phyloP scores from a whole-genome alignment of 768 basidiomycete genomes.

The Podaxis rugospora region DNA sequence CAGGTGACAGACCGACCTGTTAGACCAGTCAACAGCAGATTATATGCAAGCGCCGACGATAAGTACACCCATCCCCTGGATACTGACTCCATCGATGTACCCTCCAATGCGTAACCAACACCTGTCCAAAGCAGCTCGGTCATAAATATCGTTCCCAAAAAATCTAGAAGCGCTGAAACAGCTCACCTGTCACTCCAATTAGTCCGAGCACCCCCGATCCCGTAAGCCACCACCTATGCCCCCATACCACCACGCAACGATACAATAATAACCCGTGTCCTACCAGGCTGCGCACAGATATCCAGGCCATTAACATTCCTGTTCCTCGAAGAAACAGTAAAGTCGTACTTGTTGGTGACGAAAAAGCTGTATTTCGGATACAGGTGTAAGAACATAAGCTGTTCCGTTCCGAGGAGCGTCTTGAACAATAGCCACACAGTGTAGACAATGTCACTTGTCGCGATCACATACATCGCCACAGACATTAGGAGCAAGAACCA shows the following conservation, averaged over 20 bases:
- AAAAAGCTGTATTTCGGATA: conserved; percentile 32
- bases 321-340: not conserved
- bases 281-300: conserved; percentile 19
- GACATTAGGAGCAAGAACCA: conserved; percentile 26
- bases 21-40: conserved; percentile 28
- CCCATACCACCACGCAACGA: conserved; percentile 37
- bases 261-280: conserved; percentile 31
- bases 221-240: conserved; percentile 23
- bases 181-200: conserved; percentile 29
- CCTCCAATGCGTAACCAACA: conserved; percentile 18
- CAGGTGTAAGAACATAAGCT: conserved; percentile 16
- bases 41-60: conserved; percentile 27
- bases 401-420: conserved; percentile 16
- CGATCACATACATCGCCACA: conserved; percentile 31
- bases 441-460: conserved; percentile 29
- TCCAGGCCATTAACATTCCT: not conserved
- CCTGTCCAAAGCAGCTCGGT: conserved; percentile 7
- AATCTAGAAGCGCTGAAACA: not conserved
- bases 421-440: conserved; percentile 28
- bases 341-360: conserved; percentile 34
- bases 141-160: not conserved
- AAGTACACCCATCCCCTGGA: conserved; percentile 27
- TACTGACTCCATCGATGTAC: conserved; percentile 14
- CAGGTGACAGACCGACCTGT: conserved; percentile 22
- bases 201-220: conserved; percentile 24